phyloP scores from a whole-genome alignment of 805 yeast genomes.

The Sugiyamaella americana region DNA sequence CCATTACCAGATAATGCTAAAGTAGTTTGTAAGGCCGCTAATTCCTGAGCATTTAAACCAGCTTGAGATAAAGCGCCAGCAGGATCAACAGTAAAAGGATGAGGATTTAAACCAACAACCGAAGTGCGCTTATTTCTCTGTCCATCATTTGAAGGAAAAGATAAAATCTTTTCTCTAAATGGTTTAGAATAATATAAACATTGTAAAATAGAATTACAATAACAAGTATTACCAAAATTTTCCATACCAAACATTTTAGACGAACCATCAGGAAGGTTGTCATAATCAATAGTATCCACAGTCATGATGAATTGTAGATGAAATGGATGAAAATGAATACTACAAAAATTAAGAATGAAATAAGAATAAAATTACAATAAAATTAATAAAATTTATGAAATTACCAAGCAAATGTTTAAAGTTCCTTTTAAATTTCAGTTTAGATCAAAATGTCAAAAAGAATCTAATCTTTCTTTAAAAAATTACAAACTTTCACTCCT shows the following conservation, averaged over 20 bases:
- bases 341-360: too few species aligned
- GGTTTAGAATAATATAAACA: constrained; percentile 69
- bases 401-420: too few species aligned
- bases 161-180: constrained; percentile 55
- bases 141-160: constrained; percentile 29
- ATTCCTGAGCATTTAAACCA: constrained; percentile 5
- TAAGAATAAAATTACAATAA: too few species aligned
- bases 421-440: too few species aligned
- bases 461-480: too few species aligned
- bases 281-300: constrained; percentile 12
- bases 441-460: too few species aligned
- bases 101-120: constrained; percentile 31
- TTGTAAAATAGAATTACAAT: constrained; percentile 88
- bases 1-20: not conserved
- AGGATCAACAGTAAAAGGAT: constrained; percentile 30
- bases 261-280: constrained; percentile 21
- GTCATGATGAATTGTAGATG: too few species aligned
- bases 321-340: too few species aligned
- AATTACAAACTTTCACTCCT: too few species aligned
- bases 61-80: constrained; percentile 15
- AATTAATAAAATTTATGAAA: too few species aligned
- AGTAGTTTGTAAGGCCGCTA: constrained; percentile 8
- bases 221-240: constrained; percentile 65
- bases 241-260: constrained; percentile 39
- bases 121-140: constrained; percentile 34